These are phyloP conservation scores for Apophysomyces ossiformis DNA, from an alignment of 371 early-diverging fungal species.

Conservation along the genomic window DNA sequence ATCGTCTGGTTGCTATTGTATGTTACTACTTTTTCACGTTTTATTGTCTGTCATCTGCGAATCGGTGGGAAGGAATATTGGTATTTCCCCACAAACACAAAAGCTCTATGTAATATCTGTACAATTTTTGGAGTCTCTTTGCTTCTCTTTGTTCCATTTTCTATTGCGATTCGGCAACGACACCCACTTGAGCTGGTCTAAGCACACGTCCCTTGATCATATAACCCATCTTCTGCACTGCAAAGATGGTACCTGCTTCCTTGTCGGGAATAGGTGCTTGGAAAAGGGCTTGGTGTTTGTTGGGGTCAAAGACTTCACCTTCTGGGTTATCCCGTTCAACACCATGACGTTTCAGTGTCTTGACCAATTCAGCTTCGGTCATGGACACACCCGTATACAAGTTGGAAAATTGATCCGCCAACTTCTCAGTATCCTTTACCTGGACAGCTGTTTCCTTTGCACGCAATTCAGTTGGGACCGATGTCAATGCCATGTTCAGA, in stretches of 20 bases:
- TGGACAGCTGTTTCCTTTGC: conserved; percentile 44
- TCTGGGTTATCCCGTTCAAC: conserved; percentile 82
- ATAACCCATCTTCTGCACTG: conserved; percentile 92
- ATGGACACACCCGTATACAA: conserved; percentile 89
- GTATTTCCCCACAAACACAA: too few species aligned
- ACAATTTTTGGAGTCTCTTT: neutral
- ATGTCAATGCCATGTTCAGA: conserved; percentile 83
- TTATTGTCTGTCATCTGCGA: too few species aligned
- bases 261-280: conserved; percentile 89
- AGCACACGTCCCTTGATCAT: conserved; percentile 90
- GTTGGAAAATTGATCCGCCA: conserved; percentile 72
- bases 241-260: conserved; percentile 86
- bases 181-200: conserved; percentile 97
- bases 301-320: conserved; percentile 92
- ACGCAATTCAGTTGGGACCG: conserved; percentile 66
- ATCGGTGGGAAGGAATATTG: too few species aligned
- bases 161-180: conserved; percentile 67
- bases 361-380: conserved; percentile 87
- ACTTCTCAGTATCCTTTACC: conserved; percentile 50
- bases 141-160: neutral
- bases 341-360: conserved; percentile 90
- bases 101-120: neutral
- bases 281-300: conserved; percentile 94
- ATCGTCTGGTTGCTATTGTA: too few species aligned
- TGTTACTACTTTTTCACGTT: too few species aligned